phyloP scores from a whole-genome alignment of 768 basidiomycete genomes.

The Panaeolus cyanescens region DNA sequence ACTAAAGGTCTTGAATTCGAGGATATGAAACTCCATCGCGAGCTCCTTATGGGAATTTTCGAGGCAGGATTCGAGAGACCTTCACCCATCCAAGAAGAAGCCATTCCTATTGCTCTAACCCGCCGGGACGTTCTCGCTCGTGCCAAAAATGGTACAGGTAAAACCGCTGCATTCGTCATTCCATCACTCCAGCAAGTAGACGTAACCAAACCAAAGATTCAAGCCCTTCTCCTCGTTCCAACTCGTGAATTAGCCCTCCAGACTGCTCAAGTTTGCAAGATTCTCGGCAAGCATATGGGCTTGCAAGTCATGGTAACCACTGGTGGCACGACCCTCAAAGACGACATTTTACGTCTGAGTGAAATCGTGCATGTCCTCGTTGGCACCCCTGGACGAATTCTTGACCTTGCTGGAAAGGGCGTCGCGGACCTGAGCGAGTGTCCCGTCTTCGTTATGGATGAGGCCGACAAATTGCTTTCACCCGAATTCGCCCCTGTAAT shows the following conservation, averaged over 20 bases:
- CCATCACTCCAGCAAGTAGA: slow-evolving; percentile 94
- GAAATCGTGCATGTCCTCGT: slow-evolving; percentile 95
- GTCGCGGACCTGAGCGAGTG: slow-evolving; percentile 95
- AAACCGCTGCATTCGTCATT: slow-evolving; percentile 99
- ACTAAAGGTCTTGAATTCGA: slow-evolving; percentile 96
- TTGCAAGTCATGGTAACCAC: slow-evolving; percentile 99
- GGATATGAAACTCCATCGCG: slow-evolving; percentile 88
- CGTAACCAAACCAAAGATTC: slow-evolving; percentile 81
- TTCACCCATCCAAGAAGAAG: slow-evolving; percentile 98
- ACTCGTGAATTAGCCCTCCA: slow-evolving; percentile 99
- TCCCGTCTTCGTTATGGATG: slow-evolving; percentile 98
- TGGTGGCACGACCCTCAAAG: slow-evolving; percentile 96
- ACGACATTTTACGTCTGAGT: slow-evolving; percentile 91
- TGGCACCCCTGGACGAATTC: slow-evolving; percentile 94
- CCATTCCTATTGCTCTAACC: slow-evolving; percentile 92
- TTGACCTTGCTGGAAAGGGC: slow-evolving; percentile 90
- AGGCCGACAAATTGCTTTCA: slow-evolving; percentile 96
- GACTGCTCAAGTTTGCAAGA: slow-evolving; percentile 99
- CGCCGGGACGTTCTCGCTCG: slow-evolving; percentile 94
- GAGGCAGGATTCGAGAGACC: slow-evolving; percentile 97
- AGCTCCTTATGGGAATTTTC: slow-evolving; percentile 99
- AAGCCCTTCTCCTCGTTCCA: slow-evolving; percentile 94
- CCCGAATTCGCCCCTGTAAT: slow-evolving; percentile 99
- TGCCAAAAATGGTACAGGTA: slow-evolving; percentile 96
- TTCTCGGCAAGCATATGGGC: slow-evolving; percentile 92